Base-by-base conservation (phyloP, 2,329 filamentous ascomycete species). In the Aspergillus sp. region DNA sequence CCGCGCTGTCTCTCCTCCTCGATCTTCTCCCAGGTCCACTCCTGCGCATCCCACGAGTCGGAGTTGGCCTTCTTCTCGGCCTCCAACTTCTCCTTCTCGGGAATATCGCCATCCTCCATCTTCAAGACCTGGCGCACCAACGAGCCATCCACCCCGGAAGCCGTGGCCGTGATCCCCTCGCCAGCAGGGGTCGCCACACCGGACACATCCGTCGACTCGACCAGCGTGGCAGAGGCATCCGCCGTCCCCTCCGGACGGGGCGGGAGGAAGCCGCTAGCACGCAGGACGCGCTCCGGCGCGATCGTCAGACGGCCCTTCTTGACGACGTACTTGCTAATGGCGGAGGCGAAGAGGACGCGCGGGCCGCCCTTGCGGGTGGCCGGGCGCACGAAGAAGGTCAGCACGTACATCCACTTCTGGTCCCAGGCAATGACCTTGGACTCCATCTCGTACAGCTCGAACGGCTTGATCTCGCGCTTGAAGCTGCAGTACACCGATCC, bases 271-370 rank as follows among this genome's bases (percentile, higher is more conserved):
- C 86, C 85, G 46, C 87, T 87, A 32, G 86, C 82, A 41, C 82
- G 78, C 21, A 97, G 78, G 6, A 93, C 78, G 44, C 88, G 79
- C 60, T 91, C 88, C 0, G 94, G 92, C 58, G 92, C 85, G 3
- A 97, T 84, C 0, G 93, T 97, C 64, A 94, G 78, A 20, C 93
- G 80, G 1, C 88, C 89, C 51, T 91, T 79, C 76, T 93, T 93
- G 69, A 90, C 86, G 38, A 93, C 89, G 69, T 93, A 93, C 76
- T 91, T 92, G 75, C 83, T 86, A 41, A 93, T 71, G 1, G 85
- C 86, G 0, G 86, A 87, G 1, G 89, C 89, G 60, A 88, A 81
- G 36, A 93, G 80, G 55, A 82, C 84, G 71, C 81, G 85, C 68
- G 84, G 78, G 69, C 72, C 77, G 21, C 75, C 74, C n/a, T 73